phyloP scores from a whole-genome alignment of 1,284 basidiomycete genomes.

The Exsudoporus floridanus region DNA sequence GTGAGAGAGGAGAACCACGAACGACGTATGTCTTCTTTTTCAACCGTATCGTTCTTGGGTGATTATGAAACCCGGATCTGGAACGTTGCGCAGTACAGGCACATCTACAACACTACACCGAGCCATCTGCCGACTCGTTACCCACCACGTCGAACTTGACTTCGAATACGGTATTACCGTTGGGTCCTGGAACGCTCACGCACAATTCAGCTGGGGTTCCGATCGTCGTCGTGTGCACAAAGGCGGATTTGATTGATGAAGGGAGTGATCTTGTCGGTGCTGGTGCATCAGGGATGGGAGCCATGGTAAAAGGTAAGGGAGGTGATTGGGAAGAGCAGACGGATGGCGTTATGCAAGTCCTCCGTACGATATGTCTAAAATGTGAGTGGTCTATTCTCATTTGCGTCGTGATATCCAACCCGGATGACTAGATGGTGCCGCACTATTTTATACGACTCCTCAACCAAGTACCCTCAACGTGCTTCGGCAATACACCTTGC shows the following conservation, averaged over 20 bases:
- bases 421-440: constrained; percentile 74
- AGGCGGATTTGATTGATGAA: constrained; percentile 85
- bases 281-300: constrained; percentile 71
- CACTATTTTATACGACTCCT: constrained; percentile 88
- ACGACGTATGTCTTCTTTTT: constrained; percentile 58
- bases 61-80: background rate
- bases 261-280: constrained; percentile 66
- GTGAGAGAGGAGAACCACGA: constrained; percentile 79
- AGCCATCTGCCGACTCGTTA: constrained; percentile 68
- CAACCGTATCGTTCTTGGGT: background rate
- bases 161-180: constrained; percentile 65
- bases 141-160: constrained; percentile 57
- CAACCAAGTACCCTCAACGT: constrained; percentile 77
- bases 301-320: constrained; percentile 83
- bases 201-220: constrained; percentile 83
- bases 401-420: background rate
- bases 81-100: constrained; percentile 66
- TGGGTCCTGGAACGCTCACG: constrained; percentile 77
- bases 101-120: constrained; percentile 85
- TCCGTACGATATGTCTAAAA: constrained; percentile 88
- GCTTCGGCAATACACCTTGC: constrained; percentile 84
- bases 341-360: constrained; percentile 92
- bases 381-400: constrained; percentile 57
- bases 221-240: constrained; percentile 89
- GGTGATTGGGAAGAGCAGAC: constrained; percentile 94